Conservation (phyloP, 208 protist species). For the Trichomonas tenax region DNA sequence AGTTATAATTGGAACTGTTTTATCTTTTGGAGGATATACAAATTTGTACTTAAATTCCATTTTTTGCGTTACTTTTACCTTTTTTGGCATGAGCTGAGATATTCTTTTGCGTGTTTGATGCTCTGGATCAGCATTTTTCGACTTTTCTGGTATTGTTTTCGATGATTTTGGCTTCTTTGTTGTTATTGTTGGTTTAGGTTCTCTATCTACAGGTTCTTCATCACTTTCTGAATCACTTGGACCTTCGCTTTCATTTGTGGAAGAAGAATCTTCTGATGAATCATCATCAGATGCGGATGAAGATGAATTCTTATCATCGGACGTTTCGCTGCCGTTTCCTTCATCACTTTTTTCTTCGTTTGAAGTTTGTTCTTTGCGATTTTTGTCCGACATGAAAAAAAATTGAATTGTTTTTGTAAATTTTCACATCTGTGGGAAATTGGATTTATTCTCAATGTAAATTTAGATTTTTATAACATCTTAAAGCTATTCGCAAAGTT, state of each 20-base stretch:
- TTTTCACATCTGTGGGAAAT: too few species aligned
- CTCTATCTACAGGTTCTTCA: neutral
- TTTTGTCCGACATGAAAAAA: neutral
- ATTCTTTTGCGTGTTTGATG: too few species aligned
- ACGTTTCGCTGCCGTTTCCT: neutral
- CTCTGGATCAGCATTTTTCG: too few species aligned
- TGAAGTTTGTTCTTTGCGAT: neutral
- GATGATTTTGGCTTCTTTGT: neutral
- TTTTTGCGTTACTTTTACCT: neutral
- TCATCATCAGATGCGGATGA: neutral
- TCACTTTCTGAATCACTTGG: neutral
- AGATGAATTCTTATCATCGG: neutral
- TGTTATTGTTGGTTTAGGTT: neutral
- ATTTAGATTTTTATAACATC: too few species aligned
- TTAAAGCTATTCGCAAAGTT: too few species aligned
- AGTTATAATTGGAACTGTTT: neutral
- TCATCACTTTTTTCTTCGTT: neutral
- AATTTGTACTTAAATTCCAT: neutral
- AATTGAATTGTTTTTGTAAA: neutral
- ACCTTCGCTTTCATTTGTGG: neutral
- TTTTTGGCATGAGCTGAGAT: too few species aligned
- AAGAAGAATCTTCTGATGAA: neutral
- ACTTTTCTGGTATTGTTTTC: too few species aligned
- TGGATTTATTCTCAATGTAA: too few species aligned
- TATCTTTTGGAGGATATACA: neutral